A percentile compares a stretch with the other conserved stretches of the same genome.
phyloP scores from a whole-genome alignment of 73 alveolate genomes.

The Diophrys sp. region DNA sequence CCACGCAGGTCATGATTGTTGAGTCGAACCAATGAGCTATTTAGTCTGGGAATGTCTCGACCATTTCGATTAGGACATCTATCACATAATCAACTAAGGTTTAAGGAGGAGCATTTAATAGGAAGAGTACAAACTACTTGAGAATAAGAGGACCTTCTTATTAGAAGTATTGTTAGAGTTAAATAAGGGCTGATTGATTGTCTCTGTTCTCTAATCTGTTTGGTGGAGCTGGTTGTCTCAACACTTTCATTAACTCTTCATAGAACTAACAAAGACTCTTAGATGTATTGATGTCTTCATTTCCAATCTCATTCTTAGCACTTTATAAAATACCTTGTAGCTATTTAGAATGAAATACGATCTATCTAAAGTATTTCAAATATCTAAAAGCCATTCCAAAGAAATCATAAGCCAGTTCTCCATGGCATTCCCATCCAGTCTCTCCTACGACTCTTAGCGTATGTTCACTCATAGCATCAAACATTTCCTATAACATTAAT shows the following conservation, averaged over 20 bases:
- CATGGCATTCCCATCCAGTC: neutral
- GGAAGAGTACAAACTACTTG: neutral
- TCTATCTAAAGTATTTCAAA: neutral
- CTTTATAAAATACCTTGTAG: neutral
- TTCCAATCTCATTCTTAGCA: neutral
- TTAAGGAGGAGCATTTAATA: neutral
- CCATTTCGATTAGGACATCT: neutral
- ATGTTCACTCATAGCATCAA: neutral
- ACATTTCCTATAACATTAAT: neutral
- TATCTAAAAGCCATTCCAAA: neutral
- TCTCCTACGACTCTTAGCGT: neutral
- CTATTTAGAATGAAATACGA: neutral
- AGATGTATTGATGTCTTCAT: neutral
- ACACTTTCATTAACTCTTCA: neutral
- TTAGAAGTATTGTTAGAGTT: neutral
- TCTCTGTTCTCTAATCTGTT: neutral
- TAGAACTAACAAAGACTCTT: neutral
- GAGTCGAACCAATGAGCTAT: neutral
- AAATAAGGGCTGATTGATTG: neutral
- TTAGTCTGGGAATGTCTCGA: neutral
- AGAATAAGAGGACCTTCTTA: neutral
- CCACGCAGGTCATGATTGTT: neutral
- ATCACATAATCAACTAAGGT: neutral
- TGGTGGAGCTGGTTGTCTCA: neutral
- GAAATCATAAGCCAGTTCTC: neutral